Evolutionary conservation across 225 moss, liverwort and hornwort species (phyloP).

Genomic region (Neckera pumila): DNA sequence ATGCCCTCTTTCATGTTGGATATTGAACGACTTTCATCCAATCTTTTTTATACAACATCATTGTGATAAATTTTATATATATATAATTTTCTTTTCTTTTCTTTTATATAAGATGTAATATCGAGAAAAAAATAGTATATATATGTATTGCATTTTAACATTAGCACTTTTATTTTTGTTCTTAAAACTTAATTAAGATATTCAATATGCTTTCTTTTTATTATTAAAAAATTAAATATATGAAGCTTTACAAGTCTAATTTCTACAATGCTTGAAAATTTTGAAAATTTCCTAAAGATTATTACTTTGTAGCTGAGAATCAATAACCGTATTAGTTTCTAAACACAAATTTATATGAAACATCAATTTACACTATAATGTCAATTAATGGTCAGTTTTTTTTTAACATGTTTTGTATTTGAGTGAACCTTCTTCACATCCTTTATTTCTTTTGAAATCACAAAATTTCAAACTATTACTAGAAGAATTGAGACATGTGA

Average conservation of each 20-base stretch:
- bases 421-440: not conserved
- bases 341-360: not conserved
- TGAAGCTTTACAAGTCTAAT: not conserved
- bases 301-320: not conserved
- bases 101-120: not conserved
- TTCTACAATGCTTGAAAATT: fast-evolving
- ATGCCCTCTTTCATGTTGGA: not conserved
- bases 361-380: not conserved
- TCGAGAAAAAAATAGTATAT: not conserved
- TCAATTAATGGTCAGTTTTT: not conserved
- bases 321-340: not conserved
- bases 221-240: not conserved
- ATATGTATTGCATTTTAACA: not conserved
- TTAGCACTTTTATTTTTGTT: not conserved
- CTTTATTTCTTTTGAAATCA: not conserved
- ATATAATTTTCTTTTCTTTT: fast-evolving
- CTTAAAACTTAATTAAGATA: not conserved
- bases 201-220: not conserved
- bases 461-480: fast-evolving
- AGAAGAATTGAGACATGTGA: not conserved
- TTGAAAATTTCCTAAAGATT: not conserved
- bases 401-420: not conserved
- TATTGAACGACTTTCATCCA: not conserved
- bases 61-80: not conserved
- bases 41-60: not conserved